Evolutionary conservation across 495 filamentous ascomycete genomes (phyloP).

Genomic region (Talaromyces stipitatus): DNA sequence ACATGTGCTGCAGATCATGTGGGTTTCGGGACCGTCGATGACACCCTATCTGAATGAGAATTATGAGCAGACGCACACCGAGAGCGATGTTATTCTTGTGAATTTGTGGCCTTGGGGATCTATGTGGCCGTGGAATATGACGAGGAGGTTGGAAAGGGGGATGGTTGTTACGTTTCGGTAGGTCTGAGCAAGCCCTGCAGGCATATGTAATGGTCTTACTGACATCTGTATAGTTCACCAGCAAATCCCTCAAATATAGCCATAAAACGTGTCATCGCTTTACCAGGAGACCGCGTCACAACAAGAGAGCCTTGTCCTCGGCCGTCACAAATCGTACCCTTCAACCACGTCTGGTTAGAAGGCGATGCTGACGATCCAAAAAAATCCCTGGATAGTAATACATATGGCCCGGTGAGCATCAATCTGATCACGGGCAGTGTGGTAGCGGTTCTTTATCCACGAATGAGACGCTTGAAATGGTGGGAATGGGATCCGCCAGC

Average conservation of each 20-base stretch:
- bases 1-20: constrained; percentile 52
- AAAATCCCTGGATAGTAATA: constrained; percentile 63
- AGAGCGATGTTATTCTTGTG: constrained; percentile 43
- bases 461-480: constrained; percentile 38
- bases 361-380: constrained; percentile 53
- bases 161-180: constrained; percentile 50
- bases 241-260: constrained; percentile 48
- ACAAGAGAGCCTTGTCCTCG: constrained; percentile 56
- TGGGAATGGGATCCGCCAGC: constrained; percentile 28
- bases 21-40: constrained; percentile 66
- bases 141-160: constrained; percentile 37
- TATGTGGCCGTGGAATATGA: constrained; percentile 31
- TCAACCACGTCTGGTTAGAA: constrained; percentile 73
- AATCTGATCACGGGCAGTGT: constrained; percentile 57
- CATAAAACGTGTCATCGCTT: constrained; percentile 62
- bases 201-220: too few relatives aligned
- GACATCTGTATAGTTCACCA: constrained; percentile 49
- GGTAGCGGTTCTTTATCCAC: constrained; percentile 55
- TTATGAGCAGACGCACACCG: constrained; percentile 45
- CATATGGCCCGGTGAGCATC: constrained; percentile 59
- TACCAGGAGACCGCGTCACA: constrained; percentile 60
- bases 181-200: constrained; percentile 6
- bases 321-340: constrained; percentile 49
- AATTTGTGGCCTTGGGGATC: constrained; percentile 34
- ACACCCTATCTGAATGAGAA: constrained; percentile 67